Base-by-base conservation (phyloP, 192 early-diverging fungal species). In the Backusella tuberculispora region DNA sequence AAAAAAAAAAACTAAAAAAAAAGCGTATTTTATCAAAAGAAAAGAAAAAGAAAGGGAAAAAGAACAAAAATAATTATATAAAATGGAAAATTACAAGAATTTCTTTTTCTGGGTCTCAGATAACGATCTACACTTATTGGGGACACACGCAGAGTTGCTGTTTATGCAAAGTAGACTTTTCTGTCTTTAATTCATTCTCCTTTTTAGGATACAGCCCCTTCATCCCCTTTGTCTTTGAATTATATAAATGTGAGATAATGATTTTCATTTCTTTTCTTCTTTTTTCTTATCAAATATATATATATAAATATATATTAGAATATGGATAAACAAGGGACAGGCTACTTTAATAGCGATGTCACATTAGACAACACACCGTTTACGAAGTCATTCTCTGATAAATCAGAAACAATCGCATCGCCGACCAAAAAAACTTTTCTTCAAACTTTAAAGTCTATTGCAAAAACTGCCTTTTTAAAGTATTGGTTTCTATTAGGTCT, bases 401-500 rank as follows among this genome's bases (percentile, higher is more conserved):
- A 29, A 69, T 60, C 41, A 19, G 44, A 37, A n/a, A 34, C 48
- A 17, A 42, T 69, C 24, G 21, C 42, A 69, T 46, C 68, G 37
- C 38, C 40, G 17, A 40, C 34, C n/a, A 41, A 67, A 41, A 67
- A 67, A 67, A 43, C 38, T 19, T 42, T 40, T 67, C 43, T 19
- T 46, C 21, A 69, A 69, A 47, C 24, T 14, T 29, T 60, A 13
- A 56, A 38, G 40, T 71, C 70, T 8, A 40, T 38, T n/a, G 70
- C 40, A n/a, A 48, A 71, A 24, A 29, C 50, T 37, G 10, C 48
- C 12, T 71, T 76, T 47, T 41, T 44, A 5, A 78, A 78, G 56
- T 78, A 78, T 26, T 78, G 90, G 90, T 92, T 92, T 74, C 65
- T 85, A 10, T 50, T 90, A 75, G 92, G 92, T 8, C 85, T 93